phyloP scores from a whole-genome alignment of 2,329 filamentous ascomycete genomes.

The Diaporthe eres region DNA sequence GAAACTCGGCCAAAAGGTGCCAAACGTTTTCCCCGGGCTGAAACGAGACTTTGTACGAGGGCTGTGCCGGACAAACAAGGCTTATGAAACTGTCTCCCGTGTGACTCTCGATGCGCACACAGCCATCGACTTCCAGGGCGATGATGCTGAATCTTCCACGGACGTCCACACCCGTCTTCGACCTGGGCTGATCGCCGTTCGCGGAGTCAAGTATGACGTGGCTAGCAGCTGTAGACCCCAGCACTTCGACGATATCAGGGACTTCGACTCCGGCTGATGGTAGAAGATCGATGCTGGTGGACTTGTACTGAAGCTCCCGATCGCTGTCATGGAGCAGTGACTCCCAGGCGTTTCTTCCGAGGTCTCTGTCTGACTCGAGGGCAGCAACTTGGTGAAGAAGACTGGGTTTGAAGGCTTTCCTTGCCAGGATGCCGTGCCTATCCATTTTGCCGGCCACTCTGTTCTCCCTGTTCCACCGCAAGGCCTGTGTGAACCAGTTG shows the following conservation, averaged over 20 bases:
- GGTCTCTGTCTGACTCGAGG: conserved; percentile 23
- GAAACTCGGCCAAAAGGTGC: conserved; percentile 65
- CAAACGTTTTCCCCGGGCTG: conserved; percentile 57
- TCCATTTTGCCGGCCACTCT: conserved; percentile 43
- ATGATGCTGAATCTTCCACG: conserved; percentile 81
- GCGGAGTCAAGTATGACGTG: conserved; percentile 73
- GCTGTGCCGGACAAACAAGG: conserved; percentile 35
- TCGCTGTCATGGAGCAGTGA: conserved; percentile 39
- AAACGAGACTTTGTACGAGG: conserved; percentile 46
- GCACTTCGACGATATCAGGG: conserved; percentile 67
- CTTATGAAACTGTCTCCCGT: conserved; percentile 61
- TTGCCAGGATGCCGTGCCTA: conserved; percentile 45
- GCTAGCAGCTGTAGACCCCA: conserved; percentile 57
- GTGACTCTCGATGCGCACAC: conserved; percentile 70
- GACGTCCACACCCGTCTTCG: conserved; percentile 58
- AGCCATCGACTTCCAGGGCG: conserved; percentile 72
- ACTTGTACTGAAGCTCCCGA: conserved; percentile 52
- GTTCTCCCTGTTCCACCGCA: conserved; percentile 68
- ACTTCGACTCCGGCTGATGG: conserved; percentile 60
- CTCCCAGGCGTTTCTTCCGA: conserved; percentile 41
- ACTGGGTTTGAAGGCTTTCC: conserved; percentile 52
- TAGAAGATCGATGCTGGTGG: conserved; percentile 51
- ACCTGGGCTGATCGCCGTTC: conserved; percentile 63
- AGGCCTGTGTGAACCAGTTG: conserved; percentile 82
- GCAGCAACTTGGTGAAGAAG: conserved; percentile 48